These are phyloP conservation scores for Magnaporthiopsis poae DNA, from an alignment of 2,329 filamentous ascomycete species.

Conservation along the genomic window DNA sequence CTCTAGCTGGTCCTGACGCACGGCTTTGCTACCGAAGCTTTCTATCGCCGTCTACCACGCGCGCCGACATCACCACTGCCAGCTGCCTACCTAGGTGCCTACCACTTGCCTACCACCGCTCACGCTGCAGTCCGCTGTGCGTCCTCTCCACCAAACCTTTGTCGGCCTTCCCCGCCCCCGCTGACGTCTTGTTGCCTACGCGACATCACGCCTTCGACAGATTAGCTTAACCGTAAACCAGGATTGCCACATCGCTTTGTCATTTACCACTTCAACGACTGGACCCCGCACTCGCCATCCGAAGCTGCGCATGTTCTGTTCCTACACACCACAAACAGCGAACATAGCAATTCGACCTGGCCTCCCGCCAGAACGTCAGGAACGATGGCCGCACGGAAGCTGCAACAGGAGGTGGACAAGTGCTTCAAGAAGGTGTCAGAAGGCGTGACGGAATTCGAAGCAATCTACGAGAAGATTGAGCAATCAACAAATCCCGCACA, in stretches of 20 bases:
- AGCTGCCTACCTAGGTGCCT: not conserved
- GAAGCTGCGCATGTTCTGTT: not conserved
- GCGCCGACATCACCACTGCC: not conserved
- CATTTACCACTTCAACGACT: not conserved
- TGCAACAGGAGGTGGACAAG: slow-evolving; percentile 96
- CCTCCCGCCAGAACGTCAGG: slow-evolving; percentile 16
- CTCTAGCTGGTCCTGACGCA: not conserved
- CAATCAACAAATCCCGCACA: slow-evolving; percentile 85
- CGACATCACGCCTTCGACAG: not conserved
- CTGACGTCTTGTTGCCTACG: not conserved
- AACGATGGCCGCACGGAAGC: slow-evolving; percentile 86
- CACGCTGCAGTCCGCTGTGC: not conserved
- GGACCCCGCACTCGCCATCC: not conserved
- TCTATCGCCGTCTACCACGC: not conserved
- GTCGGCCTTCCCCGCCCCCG: not conserved
- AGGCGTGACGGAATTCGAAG: slow-evolving; percentile 83
- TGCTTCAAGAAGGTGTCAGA: slow-evolving; percentile 98
- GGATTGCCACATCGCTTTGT: not conserved
- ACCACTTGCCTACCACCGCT: not conserved
- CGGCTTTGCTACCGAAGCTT: not conserved
- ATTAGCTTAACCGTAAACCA: not conserved
- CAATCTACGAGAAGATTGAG: slow-evolving; percentile 95
- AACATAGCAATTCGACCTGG: not conserved
- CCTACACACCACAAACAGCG: not conserved
- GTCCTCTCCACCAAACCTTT: not conserved